Percentiles rank a stretch among this genome's conserved stretches.
Evolutionary conservation across 345 rosid species (phyloP).

Genomic region (Salix suchowensis): DNA sequence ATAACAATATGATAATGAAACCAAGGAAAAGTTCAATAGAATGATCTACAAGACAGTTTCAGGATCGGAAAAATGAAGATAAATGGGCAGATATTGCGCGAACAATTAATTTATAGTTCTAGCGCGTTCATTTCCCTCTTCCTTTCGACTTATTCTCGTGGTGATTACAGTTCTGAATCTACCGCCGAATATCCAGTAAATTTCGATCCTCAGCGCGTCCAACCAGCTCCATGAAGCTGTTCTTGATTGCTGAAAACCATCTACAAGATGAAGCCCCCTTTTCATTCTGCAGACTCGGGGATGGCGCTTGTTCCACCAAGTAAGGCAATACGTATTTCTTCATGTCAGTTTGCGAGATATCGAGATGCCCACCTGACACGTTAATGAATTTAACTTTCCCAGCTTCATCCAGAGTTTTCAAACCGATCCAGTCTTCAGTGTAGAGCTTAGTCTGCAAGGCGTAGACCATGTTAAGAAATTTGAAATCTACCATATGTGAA

Average conservation of each 20-base stretch:
- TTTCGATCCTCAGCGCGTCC: conserved; percentile 23
- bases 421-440: conserved; percentile 72
- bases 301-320: conserved; percentile 36
- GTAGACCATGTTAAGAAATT: background rate
- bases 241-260: conserved; percentile 33
- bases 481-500: background rate
- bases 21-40: background rate
- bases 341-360: conserved; percentile 52
- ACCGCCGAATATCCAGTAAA: conserved; percentile 21
- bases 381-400: conserved; percentile 61
- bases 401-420: conserved; percentile 61
- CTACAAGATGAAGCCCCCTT: conserved; percentile 19
- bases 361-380: conserved; percentile 57
- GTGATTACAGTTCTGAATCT: background rate
- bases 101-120: background rate
- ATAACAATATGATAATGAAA: too few species aligned
- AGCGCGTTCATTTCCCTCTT: background rate
- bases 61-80: background rate
- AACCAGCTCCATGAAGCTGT: conserved; percentile 27
- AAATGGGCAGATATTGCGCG: background rate
- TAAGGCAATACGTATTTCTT: conserved; percentile 58
- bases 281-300: background rate
- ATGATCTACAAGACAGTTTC: background rate
- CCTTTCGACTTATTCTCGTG: background rate
- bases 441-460: conserved; percentile 49